Percentiles rank a stretch among this genome's conserved stretches.
Evolutionary conservation across 1,139 yeast genomes (phyloP).

Genomic region (Pichia sp.): DNA sequence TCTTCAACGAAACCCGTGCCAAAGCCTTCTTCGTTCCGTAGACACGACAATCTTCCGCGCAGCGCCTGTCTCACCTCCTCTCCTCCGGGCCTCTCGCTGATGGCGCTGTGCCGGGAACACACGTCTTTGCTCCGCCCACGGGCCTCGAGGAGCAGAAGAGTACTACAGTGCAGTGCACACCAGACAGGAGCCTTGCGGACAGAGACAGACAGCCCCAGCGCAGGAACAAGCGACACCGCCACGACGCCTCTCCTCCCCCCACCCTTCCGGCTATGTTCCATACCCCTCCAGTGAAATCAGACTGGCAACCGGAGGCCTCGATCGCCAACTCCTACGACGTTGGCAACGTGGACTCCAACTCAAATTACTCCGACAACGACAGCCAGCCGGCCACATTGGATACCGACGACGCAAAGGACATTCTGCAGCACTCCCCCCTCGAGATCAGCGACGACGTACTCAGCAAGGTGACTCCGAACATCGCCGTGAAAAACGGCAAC

Average conservation of each 20-base stretch:
- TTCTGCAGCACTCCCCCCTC: neutral
- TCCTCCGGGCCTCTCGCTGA: no score
- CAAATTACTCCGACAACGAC: slow-evolving; percentile 5
- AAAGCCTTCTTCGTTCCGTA: no score
- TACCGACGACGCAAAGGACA: slow-evolving; percentile 8
- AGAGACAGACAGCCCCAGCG: no score
- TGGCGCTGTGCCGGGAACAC: no score
- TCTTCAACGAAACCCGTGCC: neutral
- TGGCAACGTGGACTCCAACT: slow-evolving; percentile 2
- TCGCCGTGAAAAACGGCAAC: neutral
- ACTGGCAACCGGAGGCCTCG: slow-evolving; percentile 26
- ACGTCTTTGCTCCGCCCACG: no score
- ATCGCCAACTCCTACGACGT: slow-evolving; percentile 24
- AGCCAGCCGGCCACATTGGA: slow-evolving; percentile 9
- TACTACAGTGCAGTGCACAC: no score
- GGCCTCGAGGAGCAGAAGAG: no score
- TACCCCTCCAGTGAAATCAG: slow-evolving; percentile 31
- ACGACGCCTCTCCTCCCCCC: no score
- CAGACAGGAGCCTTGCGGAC: no score
- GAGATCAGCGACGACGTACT: slow-evolving; percentile 5
- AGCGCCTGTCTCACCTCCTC: no score
- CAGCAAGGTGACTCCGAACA: slow-evolving; percentile 1
- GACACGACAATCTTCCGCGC: neutral
- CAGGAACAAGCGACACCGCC: no score
- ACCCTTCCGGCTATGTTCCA: slow-evolving; percentile 26